Evolutionary conservation across 768 basidiomycete species (phyloP).

Genomic region (Rhodotorula diobovata): DNA sequence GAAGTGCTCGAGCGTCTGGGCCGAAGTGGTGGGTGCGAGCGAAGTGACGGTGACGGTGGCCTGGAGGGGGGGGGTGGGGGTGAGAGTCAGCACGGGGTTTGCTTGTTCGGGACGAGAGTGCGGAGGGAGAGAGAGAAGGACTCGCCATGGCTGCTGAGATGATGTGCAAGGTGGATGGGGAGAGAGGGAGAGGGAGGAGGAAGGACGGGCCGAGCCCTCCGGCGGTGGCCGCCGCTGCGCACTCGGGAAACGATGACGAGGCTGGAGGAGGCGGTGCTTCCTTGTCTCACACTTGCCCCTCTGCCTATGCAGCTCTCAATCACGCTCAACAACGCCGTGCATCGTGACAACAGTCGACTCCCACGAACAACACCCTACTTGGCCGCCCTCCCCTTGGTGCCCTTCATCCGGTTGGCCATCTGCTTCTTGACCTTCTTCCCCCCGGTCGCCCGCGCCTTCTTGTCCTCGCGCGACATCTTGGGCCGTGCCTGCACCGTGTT

Average conservation of each 20-base stretch:
- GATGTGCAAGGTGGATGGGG: not conserved
- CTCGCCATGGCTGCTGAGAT: not conserved
- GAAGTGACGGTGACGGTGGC: not conserved
- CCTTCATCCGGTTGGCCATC: constrained; percentile 23
- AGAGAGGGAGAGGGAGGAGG: too few species aligned
- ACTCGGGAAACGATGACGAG: too few species aligned
- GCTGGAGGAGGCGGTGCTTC: too few species aligned
- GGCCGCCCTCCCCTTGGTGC: constrained; percentile 22
- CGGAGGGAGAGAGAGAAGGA: not conserved
- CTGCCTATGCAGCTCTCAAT: too few species aligned
- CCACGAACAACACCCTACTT: not conserved
- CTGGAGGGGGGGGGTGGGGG: not conserved
- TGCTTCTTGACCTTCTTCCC: constrained; percentile 34
- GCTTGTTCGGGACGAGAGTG: too few species aligned
- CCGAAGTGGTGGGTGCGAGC: not conserved
- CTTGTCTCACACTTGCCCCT: too few species aligned
- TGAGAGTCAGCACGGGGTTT: not conserved
- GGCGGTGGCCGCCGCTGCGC: too few species aligned
- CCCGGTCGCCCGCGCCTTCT: constrained; percentile 31
- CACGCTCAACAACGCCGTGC: too few species aligned
- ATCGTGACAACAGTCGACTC: not conserved
- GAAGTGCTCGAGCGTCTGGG: constrained; percentile 1
- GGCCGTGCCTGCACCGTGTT: constrained; percentile 23
- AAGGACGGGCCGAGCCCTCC: not conserved
- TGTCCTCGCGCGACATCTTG: constrained; percentile 32